These are phyloP conservation scores for Cercis canadensis DNA, from an alignment of 306 rosid genomes.

Conservation along the genomic window DNA sequence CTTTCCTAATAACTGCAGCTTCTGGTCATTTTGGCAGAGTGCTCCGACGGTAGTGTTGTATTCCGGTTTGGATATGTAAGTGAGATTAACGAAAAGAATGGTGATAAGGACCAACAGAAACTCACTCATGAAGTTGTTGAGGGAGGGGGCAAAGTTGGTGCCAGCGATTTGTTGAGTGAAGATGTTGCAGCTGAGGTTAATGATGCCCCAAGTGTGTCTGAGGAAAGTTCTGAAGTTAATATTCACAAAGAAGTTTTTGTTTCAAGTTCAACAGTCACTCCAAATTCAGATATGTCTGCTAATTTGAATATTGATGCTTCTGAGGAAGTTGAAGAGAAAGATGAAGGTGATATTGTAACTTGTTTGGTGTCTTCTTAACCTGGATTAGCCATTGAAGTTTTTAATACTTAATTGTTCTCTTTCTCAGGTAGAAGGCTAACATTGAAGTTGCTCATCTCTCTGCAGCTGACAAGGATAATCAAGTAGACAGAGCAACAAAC, in stretches of 20 bases:
- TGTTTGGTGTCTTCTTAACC: conserved; percentile 34
- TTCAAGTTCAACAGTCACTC: conserved; percentile 32
- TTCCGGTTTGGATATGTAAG: conserved; percentile 56
- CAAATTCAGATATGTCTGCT: conserved; percentile 18
- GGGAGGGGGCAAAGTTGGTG: conserved; percentile 32
- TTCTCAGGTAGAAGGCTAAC: conserved; percentile 58
- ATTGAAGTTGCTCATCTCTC: conserved; percentile 61
- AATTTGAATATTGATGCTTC: conserved; percentile 25
- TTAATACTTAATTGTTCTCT: conserved; percentile 36
- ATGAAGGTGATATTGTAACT: conserved; percentile 44
- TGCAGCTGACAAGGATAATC: conserved; percentile 41
- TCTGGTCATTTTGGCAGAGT: conserved; percentile 54
- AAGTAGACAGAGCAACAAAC: conserved; percentile 28
- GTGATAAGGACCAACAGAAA: conserved; percentile 32
- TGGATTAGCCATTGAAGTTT: conserved; percentile 42
- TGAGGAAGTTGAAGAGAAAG: conserved; percentile 40
- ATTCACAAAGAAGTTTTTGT: conserved; percentile 17
- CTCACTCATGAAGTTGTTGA: conserved; percentile 32
- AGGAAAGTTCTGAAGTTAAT: conserved; percentile 33
- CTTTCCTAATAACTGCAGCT: conserved; percentile 8
- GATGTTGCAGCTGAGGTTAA: no score
- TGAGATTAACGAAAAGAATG: conserved; percentile 42
- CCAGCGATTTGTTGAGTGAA: neutral
- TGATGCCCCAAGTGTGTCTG: conserved; percentile 2
- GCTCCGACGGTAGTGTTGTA: conserved; percentile 62